phyloP scores from a whole-genome alignment of 192 early-diverging fungal species.

The Phlyctochytrium planicorne region DNA sequence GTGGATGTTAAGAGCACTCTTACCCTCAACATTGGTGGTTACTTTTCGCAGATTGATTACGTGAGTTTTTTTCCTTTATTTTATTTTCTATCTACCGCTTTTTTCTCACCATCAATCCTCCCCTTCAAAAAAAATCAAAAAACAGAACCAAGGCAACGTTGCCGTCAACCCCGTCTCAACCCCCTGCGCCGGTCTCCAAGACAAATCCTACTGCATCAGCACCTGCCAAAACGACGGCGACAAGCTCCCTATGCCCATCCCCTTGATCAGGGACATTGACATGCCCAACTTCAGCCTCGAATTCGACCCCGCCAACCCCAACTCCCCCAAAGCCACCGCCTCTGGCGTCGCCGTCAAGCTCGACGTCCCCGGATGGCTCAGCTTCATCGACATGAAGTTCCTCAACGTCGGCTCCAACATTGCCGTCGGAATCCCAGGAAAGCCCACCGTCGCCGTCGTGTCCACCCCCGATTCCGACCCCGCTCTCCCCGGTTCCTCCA shows the following conservation, averaged over 20 bases:
- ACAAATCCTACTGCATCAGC: not conserved
- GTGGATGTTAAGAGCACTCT: not conserved
- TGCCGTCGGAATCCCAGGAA: not conserved
- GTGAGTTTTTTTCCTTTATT: no score
- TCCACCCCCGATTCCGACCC: not conserved
- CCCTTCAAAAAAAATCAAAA: no score
- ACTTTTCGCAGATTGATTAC: not conserved
- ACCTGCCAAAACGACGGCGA: not conserved
- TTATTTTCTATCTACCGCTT: no score
- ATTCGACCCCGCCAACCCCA: constrained; percentile 1
- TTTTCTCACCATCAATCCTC: no score
- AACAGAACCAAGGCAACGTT: no score
- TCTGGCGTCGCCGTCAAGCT: not conserved
- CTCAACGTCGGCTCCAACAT: not conserved
- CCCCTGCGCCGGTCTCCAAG: no score
- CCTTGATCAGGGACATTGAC: constrained; percentile 4
- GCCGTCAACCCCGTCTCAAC: no score
- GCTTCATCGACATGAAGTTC: not conserved
- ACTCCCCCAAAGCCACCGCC: not conserved
- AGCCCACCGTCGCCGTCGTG: not conserved
- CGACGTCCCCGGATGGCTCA: not conserved
- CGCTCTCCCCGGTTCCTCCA: no score
- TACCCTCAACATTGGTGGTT: not conserved
- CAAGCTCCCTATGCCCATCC: not conserved
- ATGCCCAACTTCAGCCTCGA: constrained; percentile 4